phyloP scores from a whole-genome alignment of 106 monocot genomes.

The Dioscorea dumetorum region DNA sequence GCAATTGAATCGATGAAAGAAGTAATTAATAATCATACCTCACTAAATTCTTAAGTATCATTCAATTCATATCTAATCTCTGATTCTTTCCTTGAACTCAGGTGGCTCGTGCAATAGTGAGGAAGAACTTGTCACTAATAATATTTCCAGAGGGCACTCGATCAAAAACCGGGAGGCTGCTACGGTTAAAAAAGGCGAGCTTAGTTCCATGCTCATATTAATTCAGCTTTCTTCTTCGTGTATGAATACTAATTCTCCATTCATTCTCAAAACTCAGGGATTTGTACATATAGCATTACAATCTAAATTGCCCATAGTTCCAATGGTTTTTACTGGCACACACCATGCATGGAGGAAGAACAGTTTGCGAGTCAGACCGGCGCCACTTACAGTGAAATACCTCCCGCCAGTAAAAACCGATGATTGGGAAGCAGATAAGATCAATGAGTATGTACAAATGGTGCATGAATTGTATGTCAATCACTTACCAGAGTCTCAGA shows the following conservation, averaged over 20 bases:
- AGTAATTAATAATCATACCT: constrained; percentile 5
- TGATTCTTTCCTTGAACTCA: constrained; percentile 8
- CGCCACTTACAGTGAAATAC: constrained; percentile 47
- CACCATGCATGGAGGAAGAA: constrained; percentile 64
- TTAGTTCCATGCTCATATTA: neutral
- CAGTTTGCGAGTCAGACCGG: constrained; percentile 45
- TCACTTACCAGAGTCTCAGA: constrained; percentile 28
- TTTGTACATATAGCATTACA: constrained; percentile 55
- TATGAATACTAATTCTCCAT: neutral
- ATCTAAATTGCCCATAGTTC: constrained; percentile 41
- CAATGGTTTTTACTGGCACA: constrained; percentile 46
- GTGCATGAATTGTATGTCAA: constrained; percentile 33
- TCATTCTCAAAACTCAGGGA: constrained; percentile 20
- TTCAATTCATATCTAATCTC: neutral
- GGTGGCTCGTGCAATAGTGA: constrained; percentile 34
- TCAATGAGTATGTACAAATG: constrained; percentile 43
- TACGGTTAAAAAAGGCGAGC: constrained; percentile 65
- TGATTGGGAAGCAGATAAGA: constrained; percentile 38
- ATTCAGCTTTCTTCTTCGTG: neutral
- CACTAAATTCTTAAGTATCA: neutral
- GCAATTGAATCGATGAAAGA: constrained; percentile 57
- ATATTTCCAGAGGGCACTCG: constrained; percentile 74
- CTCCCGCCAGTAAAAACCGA: constrained; percentile 54
- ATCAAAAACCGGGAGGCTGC: constrained; percentile 51
- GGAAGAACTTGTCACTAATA: constrained; percentile 51